These are phyloP conservation scores for Aspergillus awamori DNA, from an alignment of 2,329 filamentous ascomycete species.

Conservation along the genomic window DNA sequence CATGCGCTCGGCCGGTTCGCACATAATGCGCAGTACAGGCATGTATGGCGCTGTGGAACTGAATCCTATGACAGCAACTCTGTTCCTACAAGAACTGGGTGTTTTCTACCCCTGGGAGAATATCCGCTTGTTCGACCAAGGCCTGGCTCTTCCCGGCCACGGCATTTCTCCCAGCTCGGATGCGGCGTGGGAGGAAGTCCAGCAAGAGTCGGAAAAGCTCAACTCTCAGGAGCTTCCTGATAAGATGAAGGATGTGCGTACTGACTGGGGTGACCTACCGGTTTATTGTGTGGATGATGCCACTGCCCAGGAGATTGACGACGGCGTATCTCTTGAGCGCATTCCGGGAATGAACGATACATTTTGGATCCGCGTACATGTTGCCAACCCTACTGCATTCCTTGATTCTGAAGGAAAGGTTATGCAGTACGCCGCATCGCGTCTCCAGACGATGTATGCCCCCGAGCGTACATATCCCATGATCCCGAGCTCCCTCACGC, in stretches of 20 bases:
- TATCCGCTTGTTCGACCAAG: slow-evolving; percentile 53
- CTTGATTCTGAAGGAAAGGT: slow-evolving; percentile 55
- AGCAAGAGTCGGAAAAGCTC: slow-evolving; percentile 30
- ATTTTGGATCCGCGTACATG: slow-evolving; percentile 64
- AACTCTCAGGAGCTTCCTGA: slow-evolving; percentile 48
- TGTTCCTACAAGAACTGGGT: slow-evolving; percentile 65
- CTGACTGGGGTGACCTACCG: slow-evolving; percentile 59
- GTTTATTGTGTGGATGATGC: slow-evolving; percentile 63
- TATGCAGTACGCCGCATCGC: slow-evolving; percentile 58
- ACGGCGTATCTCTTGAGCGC: slow-evolving; percentile 62
- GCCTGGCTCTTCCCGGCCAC: slow-evolving; percentile 55
- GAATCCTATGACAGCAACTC: slow-evolving; percentile 42
- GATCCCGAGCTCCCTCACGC: slow-evolving; percentile 54
- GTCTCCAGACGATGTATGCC: slow-evolving; percentile 56
- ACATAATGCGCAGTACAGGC: slow-evolving; percentile 59
- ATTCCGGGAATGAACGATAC: slow-evolving; percentile 47
- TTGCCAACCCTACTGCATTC: slow-evolving; percentile 67
- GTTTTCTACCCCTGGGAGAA: slow-evolving; percentile 63
- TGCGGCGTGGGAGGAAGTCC: slow-evolving; percentile 34
- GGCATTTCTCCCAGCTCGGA: slow-evolving; percentile 36
- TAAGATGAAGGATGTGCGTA: slow-evolving; percentile 58
- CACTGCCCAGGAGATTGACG: slow-evolving; percentile 62
- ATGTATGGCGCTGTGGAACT: slow-evolving; percentile 54
- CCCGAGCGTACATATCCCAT: slow-evolving; percentile 61
- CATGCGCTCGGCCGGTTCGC: slow-evolving; percentile 54